Evolutionary conservation across 2,329 filamentous ascomycete species (phyloP), one percentile per base, ranked within the genome.

Genomic region (Apiospora aurea): DNA sequence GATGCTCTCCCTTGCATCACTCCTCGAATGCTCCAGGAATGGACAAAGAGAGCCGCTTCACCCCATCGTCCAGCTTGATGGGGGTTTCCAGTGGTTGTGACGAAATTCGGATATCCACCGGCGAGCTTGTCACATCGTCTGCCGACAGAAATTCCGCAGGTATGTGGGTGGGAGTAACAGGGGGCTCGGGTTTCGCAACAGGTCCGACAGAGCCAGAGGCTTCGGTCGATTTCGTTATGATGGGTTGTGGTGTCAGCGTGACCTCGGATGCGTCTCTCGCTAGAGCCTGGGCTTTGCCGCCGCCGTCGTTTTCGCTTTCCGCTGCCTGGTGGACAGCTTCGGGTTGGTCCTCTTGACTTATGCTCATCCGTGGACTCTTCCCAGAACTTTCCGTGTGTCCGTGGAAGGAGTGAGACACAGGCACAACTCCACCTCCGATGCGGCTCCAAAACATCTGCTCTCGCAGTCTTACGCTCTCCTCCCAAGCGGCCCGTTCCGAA

Each of bases 401-500:
- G 61, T 78, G 77, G 5, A 70, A 61, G 14, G 26, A 74, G 34
- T 82, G 82, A 14, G 78, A 77, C 13, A 88, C 85, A 1, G 96
- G 96, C 16, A 98, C 84, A 2, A 99, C 94, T 18, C 96, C 96
- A 41, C 95, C 96, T 38, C 96, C 96, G 70, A 99, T 90, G 71
- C 96, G 90, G 69, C 94, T 91, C 96, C 96, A 99, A 80, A 99
- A 99, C 93, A 99, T 97, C 76, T 96, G 92, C 81, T 99, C 96
- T 69, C 96, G 88, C 67, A 98, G 83, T 43, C 93, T 90, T 14
- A 98, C 93, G 72, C 94, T 94, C 84, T 99, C 96, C 80, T 98
- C 96, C 96, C 96, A 99, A 0, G 95, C 94, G 41, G 91, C 90
- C 79, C 93, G 94, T 82, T 97, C 94, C 46, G 95, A 93, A 69